phyloP scores from a whole-genome alignment of 2,329 filamentous ascomycete species.

The Sporothrix globosa region DNA sequence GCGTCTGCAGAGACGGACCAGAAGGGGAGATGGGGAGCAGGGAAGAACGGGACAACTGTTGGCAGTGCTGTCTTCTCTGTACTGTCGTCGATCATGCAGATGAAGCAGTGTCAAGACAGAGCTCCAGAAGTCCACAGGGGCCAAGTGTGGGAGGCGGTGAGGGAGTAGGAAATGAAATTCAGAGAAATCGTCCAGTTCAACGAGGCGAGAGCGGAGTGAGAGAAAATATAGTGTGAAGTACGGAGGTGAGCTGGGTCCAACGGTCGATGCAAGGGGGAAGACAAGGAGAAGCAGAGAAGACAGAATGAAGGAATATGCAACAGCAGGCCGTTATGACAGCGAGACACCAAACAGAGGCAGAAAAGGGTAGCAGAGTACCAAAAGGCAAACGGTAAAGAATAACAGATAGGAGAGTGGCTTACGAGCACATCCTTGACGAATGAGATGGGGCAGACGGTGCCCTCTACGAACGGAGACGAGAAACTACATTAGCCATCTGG shows the following conservation, averaged over 20 bases:
- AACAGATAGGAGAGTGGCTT: conserved; percentile 48
- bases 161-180: not conserved
- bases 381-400: conserved; percentile 16
- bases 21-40: not conserved
- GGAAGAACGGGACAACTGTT: not conserved
- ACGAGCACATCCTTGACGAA: conserved; percentile 84
- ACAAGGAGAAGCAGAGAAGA: not conserved
- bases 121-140: not conserved
- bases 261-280: conserved; percentile 23
- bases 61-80: conserved; percentile 1
- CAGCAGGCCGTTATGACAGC: not conserved
- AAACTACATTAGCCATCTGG: conserved; percentile 48
- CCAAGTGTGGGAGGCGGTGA: not conserved
- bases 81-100: conserved; percentile 19
- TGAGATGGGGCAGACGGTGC: conserved; percentile 79
- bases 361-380: not conserved
- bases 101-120: conserved; percentile 23
- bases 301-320: not conserved
- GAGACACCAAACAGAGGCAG: not conserved
- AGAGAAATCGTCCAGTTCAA: not conserved
- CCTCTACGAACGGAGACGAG: conserved; percentile 57
- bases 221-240: conserved; percentile 9
- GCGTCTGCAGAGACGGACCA: conserved; percentile 11
- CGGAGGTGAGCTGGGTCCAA: conserved; percentile 15
- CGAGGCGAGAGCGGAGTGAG: conserved; percentile 17